phyloP scores from a whole-genome alignment of 2,329 filamentous ascomycete genomes.

The Pestalotiopsis sp. region DNA sequence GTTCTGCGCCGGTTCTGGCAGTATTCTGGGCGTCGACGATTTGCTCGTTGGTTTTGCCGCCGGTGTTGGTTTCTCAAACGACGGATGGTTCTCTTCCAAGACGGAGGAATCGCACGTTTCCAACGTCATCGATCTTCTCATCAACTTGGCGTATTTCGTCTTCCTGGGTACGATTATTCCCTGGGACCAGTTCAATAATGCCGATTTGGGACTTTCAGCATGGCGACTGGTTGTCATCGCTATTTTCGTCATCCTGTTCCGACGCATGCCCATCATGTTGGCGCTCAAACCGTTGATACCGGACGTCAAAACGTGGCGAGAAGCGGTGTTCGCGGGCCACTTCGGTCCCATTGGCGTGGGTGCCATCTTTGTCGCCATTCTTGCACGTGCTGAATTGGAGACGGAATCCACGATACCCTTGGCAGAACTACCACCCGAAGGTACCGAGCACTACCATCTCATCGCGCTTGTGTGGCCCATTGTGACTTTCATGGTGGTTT shows the following conservation, averaged over 20 bases:
- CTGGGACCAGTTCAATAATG: slow-evolving; percentile 86
- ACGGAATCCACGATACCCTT: slow-evolving; percentile 73
- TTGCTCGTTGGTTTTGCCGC: slow-evolving; percentile 91
- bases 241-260: slow-evolving; percentile 92
- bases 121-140: slow-evolving; percentile 95
- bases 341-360: slow-evolving; percentile 98
- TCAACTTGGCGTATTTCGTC: slow-evolving; percentile 98
- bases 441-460: slow-evolving; percentile 62
- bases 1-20: slow-evolving; percentile 92
- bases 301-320: slow-evolving; percentile 96
- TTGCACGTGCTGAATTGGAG: slow-evolving; percentile 90
- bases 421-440: slow-evolving; percentile 55
- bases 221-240: slow-evolving; percentile 94
- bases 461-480: slow-evolving; percentile 94
- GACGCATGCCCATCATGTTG: slow-evolving; percentile 94
- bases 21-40: slow-evolving; percentile 89
- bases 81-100: slow-evolving; percentile 98
- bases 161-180: slow-evolving; percentile 97
- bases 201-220: slow-evolving; percentile 70
- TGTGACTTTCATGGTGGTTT: slow-evolving; percentile 87
- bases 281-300: slow-evolving; percentile 88
- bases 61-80: slow-evolving; percentile 98
- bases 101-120: slow-evolving; percentile 98
- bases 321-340: slow-evolving; percentile 93
- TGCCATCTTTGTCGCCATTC: slow-evolving; percentile 90